phyloP scores from a whole-genome alignment of 2,329 filamentous ascomycete genomes.

The Penicillium sp. region DNA sequence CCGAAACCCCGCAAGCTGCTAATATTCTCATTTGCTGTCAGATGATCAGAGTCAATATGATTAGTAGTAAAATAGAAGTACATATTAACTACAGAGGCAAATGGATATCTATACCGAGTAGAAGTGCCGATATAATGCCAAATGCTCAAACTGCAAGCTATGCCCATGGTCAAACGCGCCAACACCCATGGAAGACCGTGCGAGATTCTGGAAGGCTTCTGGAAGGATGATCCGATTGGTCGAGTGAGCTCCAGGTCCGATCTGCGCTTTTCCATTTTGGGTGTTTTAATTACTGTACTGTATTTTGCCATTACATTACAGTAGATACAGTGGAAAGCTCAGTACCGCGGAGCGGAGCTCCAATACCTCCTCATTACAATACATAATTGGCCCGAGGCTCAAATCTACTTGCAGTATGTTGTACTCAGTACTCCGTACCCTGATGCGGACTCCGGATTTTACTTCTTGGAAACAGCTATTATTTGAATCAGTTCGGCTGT shows the following conservation, averaged over 20 bases:
- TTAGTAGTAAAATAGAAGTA: background rate
- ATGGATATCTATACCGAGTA: background rate
- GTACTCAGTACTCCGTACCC: background rate
- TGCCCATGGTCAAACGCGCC: constrained; percentile 16
- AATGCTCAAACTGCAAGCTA: constrained; percentile 5
- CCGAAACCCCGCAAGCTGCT: constrained; percentile 11
- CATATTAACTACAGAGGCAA: background rate
- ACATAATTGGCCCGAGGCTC: background rate
- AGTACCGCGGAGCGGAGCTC: constrained; percentile 1
- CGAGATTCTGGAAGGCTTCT: constrained; percentile 23
- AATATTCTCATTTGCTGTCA: background rate
- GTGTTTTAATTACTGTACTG: constrained; percentile 1
- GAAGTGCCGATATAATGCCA: constrained; percentile 6
- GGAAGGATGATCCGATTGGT: constrained; percentile 23
- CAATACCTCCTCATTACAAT: background rate
- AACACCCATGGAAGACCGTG: constrained; percentile 6
- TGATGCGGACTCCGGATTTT: background rate
- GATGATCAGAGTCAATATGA: background rate
- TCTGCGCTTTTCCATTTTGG: constrained; percentile 5
- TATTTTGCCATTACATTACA: background rate
- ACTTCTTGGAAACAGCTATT: background rate
- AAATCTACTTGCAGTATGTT: background rate
- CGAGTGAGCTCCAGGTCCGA: constrained; percentile 3
- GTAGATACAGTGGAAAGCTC: background rate
- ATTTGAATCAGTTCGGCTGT: background rate